Base-by-base conservation (phyloP, 2,329 filamentous ascomycete species). In the Aspergillus udagawae region DNA sequence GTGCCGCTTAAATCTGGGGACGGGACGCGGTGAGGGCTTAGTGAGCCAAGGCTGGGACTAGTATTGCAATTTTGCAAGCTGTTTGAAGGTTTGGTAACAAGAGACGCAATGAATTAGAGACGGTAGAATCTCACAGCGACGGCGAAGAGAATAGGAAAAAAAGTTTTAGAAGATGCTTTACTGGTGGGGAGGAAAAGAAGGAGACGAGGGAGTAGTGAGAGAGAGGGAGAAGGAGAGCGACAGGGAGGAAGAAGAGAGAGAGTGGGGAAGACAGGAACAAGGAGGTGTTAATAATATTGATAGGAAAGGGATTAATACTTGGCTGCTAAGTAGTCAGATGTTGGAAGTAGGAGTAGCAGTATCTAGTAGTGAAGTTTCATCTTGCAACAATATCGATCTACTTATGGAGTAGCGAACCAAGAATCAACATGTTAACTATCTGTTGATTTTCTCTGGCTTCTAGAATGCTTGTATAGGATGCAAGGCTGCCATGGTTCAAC, bases 181-280 rank as follows among this genome's bases (percentile, higher is more conserved):
- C 32, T 17, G 5, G 32, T 44, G 58, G 44, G 56, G 52, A 45
- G 57, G 53, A 55, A 59, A 55, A 60, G 53, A 54, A 54, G 48
- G 51, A 53, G 58, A 54, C 49, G 38, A 21, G 49, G 29, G 49
- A 61, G 49, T 44, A 45, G 50, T 58, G 49, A 54, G 51, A 50
- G 53, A 51, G 52, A 55, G 56, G 53, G 47, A 55, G 54, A 4
- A 29, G 28, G 28, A 12, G 28, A 29, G 28, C 12, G 28, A 29
- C 28, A 55, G 57, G 53, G 54, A 53, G 51, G 28, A 54, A 42
- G 44, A 51, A 55, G 54, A 38, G 55, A 51, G 48, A 48, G 53
- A 42, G 50, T 45, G 49, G 53, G 44, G 55, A 63, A 59, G 56
- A 54, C 53, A 63, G 45, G 51, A 52, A 58, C 61, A 61, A 60